Base-by-base conservation (phyloP, 78 protist genomes). In the Bodo saltans region DNA sequence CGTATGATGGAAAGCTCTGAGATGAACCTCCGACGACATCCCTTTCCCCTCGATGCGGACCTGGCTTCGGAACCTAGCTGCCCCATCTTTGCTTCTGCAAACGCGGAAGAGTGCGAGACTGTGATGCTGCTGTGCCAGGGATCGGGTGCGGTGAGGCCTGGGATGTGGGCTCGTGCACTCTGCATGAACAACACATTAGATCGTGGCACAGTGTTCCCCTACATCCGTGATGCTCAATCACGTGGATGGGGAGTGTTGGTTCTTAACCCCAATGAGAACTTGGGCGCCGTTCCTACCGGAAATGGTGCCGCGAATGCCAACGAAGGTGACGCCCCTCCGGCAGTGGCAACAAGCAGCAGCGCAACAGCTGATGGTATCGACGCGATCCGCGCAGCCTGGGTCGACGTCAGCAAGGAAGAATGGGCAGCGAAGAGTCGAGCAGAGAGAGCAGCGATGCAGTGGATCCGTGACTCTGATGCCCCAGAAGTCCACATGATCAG, bases 161-260 rank as follows among this genome's bases (percentile, higher is more conserved):
- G 89, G n/a, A 71, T 70, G 81, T 86, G 89, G 89, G 53, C 89
- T 28, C 68, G 84, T n/a, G 27, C 37, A 11, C 74, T 86, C 32
- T 79, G 84, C 74, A 72, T 78, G 60, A 86, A 71, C 82, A 52
- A 86, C 69, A 28, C 76, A 38, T 74, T 86, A 28, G 67, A 86
- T 30, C 2, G 25, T 17, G 89, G 89, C 17, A 69, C 85, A 17
- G 27, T 79, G 53, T 40, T 78, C 33, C 74, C 84, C 32, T 86
- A 72, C 74, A 1, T 86, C 8, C 25, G 17, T 30, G 0, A 26
- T 26, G 89, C 89, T 29, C 33, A 0, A n/a, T 34, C 0, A n/a
- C 1, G 68, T 17, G 82, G 82, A 28, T 86, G 53, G 32, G 84
- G 72, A 11, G 85, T 86, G 52, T 38, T 79, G 2, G 80, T 86